Evolutionary conservation across 1,284 basidiomycete genomes (phyloP).

Genomic region (Fomitopsis schrenkii): DNA sequence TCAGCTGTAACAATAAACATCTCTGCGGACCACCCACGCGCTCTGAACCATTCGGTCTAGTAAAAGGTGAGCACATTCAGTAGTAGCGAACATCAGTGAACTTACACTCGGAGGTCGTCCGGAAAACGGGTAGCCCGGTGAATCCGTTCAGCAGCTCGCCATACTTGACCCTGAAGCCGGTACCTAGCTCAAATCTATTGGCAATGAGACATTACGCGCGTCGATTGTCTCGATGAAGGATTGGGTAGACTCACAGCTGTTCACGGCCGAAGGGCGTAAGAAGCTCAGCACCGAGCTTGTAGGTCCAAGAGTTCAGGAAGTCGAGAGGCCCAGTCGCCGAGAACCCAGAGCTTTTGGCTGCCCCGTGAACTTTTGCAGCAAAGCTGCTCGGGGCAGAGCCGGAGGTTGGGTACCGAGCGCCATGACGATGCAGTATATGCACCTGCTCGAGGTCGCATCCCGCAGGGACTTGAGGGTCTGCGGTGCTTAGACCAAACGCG

Average conservation of each 20-base stretch:
- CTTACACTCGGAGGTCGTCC: slow-evolving; percentile 52
- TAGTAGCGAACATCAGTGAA: not conserved
- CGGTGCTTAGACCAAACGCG: slow-evolving; percentile 47
- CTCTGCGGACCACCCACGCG: slow-evolving; percentile 33
- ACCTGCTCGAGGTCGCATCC: slow-evolving; percentile 48
- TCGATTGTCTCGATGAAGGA: not conserved
- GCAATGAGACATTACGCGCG: not conserved
- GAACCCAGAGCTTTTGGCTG: slow-evolving; percentile 31
- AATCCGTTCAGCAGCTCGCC: slow-evolving; percentile 54
- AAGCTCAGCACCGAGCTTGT: slow-evolving; percentile 52
- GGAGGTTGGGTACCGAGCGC: slow-evolving; percentile 48
- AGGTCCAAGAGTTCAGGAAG: slow-evolving; percentile 54
- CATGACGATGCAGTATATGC: slow-evolving; percentile 54
- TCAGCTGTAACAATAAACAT: not conserved
- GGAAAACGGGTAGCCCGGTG: slow-evolving; percentile 50
- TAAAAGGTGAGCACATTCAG: not conserved
- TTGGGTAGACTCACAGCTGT: slow-evolving; percentile 36
- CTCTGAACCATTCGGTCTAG: slow-evolving; percentile 48
- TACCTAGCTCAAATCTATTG: slow-evolving; percentile 44
- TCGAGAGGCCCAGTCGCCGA: slow-evolving; percentile 40
- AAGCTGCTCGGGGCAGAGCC: slow-evolving; percentile 35
- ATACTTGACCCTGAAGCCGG: slow-evolving; percentile 51
- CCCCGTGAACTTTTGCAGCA: slow-evolving; percentile 34
- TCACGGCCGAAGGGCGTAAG: slow-evolving; percentile 55
- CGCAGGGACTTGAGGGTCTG: slow-evolving; percentile 45